Evolutionary conservation across 1,284 basidiomycete genomes (phyloP), one percentile per base, ranked within the genome.

Genomic region (Rhodotorula sp.): DNA sequence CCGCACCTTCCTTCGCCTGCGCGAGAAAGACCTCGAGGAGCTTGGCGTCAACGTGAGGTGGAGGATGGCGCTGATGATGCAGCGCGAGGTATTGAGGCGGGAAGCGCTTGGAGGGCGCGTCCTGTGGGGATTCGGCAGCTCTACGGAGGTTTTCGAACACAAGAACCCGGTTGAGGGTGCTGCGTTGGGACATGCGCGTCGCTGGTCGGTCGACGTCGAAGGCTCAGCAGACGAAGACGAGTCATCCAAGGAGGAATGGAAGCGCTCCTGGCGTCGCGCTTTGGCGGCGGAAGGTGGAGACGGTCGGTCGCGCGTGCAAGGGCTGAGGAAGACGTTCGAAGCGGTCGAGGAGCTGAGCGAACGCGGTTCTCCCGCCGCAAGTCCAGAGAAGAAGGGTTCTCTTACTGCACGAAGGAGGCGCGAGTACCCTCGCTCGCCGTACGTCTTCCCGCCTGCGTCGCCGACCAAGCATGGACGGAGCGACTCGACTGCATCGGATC

Each of bases 161-260:
- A 15, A 2, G 16, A 10, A 11, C n/a, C 22, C 18, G 16, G 40
- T 18, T 44, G 40, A 44, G 40, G 40, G 40, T 57, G 24, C n/a
- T 26, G 20, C 28, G 22, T 24, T 16, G 30, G 56, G 2, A 52
- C 44, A 16, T 52, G 30, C 57, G 40, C 54, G 64, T 24, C 59
- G 66, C 8, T n/a, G 51, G 31, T 47, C 55, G 44, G 57, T 70
- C 61, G 58, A 70, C n/a, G 67, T 75, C 48, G 68, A 65, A 52
- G 65, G 66, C 11, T 52, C 62, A 16, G 44, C 59, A 1, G 53
- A 28, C 9, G 67, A 67, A 20, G 68, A 68, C 47, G 68, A 72
- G 46, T 53, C 64, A n/a, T 56, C 31, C 28, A 62, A 70, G 62
- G 75, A 77, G 40, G 73, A 75, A n/a, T 77, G 76, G 76, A 76